Evolutionary conservation across 257 asterid genomes (phyloP).

Genomic region (Verbascum thapsus): DNA sequence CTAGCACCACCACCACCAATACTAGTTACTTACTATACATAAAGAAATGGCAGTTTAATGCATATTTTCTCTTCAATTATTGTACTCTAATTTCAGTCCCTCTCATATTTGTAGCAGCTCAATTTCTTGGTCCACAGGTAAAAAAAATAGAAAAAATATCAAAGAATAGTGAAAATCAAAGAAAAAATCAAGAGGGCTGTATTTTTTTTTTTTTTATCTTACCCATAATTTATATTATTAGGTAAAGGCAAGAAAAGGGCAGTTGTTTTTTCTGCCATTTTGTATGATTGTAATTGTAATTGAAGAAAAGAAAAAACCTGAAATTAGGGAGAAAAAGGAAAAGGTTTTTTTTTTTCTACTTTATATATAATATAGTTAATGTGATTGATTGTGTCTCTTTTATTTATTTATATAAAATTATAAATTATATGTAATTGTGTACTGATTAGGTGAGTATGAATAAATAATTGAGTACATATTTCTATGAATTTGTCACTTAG

Average conservation of each 20-base stretch:
- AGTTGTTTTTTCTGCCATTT: constrained; percentile 27
- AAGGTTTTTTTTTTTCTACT: not conserved
- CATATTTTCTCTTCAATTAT: constrained; percentile 40
- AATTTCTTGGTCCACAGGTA: constrained; percentile 46
- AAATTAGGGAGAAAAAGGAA: constrained; percentile 26
- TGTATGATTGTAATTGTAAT: constrained; percentile 37
- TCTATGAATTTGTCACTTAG: constrained; percentile 40
- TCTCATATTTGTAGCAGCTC: constrained; percentile 52
- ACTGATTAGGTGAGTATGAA: constrained; percentile 12
- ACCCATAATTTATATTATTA: constrained; percentile 31
- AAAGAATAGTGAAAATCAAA: constrained; percentile 33
- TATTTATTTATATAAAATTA: no score
- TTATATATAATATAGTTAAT: constrained; percentile 16
- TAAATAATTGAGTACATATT: not conserved
- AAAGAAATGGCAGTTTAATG: constrained; percentile 43
- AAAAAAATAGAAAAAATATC: constrained; percentile 7
- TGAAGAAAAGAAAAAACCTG: constrained; percentile 14
- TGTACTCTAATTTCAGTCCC: constrained; percentile 44
- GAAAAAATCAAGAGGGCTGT: constrained; percentile 36
- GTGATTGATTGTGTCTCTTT: constrained; percentile 42
- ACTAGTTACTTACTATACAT: constrained; percentile 50
- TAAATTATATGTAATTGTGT: constrained; percentile 36
- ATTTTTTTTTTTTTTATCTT: constrained; percentile 37
- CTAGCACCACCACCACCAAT: constrained; percentile 30
- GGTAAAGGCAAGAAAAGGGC: constrained; percentile 29